Base-by-base conservation (phyloP, 2,329 filamentous ascomycete genomes). In the Fusarium napiforme region DNA sequence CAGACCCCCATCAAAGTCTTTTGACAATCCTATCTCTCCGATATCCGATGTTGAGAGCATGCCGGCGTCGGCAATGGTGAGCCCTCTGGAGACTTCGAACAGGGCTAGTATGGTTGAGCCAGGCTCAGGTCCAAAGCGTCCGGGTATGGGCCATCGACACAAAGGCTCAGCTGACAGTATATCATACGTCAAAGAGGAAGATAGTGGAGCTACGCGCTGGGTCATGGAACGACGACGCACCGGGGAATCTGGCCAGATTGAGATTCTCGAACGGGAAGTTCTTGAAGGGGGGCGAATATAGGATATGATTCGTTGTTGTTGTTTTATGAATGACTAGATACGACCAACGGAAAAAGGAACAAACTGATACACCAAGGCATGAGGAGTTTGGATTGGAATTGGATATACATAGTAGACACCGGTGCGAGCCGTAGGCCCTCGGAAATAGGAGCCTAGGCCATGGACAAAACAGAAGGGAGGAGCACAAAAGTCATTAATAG, bases 151-250 rank as follows among this genome's bases (percentile, higher is more conserved):
- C n/a, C 88, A 89, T 71, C 82, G 84, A 19, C 84, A 88, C 72
- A 87, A 85, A 72, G 83, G 87, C 56, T 92, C 89, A 50, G 85
- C 90, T 4, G 92, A 93, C 73, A 93, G 91, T 71, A 90, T 94
- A 39, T 91, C 91, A 11, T 94, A 94, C 79, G 87, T 87, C 52
- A 89, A 91, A 68, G 90, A 92, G 77, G 89, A 91, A 50, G 85
- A 88, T 5, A 86, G 86, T 14, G 88, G 87, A 2, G 87, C 88
- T 72, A 87, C 86, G 62, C 83, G 91, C 50, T 94, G 92, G 92
- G 88, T 94, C 12, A 83, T 94, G 74, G 92, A 94, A 80, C 83
- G 92, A 40, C 85, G 92, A 59, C 84, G 92, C 40, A 92, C 90
- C 6, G 89, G 85, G 2, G 91, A 93, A 75, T 87, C 84, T 65